Percentiles rank a stretch among this genome's conserved stretches.
phyloP scores from a whole-genome alignment of 177 flowering plant genomes.

The Vitis hybrid region DNA sequence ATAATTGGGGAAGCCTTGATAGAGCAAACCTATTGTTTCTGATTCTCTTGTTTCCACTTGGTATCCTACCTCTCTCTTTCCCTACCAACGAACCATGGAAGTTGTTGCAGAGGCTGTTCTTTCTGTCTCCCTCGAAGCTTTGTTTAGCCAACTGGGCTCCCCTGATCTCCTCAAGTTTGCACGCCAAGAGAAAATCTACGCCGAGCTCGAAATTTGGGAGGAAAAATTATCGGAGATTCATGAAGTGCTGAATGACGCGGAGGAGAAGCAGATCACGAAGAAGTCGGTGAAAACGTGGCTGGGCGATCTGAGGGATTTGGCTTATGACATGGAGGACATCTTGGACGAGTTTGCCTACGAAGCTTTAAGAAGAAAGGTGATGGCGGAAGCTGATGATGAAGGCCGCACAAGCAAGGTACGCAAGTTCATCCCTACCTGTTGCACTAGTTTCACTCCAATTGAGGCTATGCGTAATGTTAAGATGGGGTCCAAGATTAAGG shows the following conservation, averaged over 20 bases:
- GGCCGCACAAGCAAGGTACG: too few relatives aligned
- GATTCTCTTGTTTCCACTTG: too few relatives aligned
- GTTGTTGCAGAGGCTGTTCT: background rate
- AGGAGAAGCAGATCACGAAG: constrained; percentile 10
- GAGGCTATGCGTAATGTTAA: too few relatives aligned
- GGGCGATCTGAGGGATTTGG: constrained; percentile 2
- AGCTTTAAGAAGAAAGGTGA: background rate
- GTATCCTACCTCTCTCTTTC: too few relatives aligned
- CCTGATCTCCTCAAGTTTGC: background rate
- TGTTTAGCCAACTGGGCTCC: too few relatives aligned
- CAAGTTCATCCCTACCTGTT: too few relatives aligned
- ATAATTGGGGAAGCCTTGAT: too few relatives aligned
- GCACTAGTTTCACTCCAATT: too few relatives aligned
- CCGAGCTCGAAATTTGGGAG: constrained; percentile 4
- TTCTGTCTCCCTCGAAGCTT: background rate
- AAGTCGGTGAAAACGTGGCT: constrained; percentile 14
- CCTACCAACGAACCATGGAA: background rate
- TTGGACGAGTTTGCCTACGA: background rate
- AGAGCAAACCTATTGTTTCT: too few relatives aligned
- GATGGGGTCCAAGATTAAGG: too few relatives aligned
- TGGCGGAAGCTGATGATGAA: background rate
- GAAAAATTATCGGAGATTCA: background rate
- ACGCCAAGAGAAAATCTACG: background rate
- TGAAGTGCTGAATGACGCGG: constrained; percentile 16
- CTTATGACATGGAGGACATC: constrained; percentile 1